These are phyloP conservation scores for Senna tora DNA, from an alignment of 306 rosid genomes.

Conservation along the genomic window DNA sequence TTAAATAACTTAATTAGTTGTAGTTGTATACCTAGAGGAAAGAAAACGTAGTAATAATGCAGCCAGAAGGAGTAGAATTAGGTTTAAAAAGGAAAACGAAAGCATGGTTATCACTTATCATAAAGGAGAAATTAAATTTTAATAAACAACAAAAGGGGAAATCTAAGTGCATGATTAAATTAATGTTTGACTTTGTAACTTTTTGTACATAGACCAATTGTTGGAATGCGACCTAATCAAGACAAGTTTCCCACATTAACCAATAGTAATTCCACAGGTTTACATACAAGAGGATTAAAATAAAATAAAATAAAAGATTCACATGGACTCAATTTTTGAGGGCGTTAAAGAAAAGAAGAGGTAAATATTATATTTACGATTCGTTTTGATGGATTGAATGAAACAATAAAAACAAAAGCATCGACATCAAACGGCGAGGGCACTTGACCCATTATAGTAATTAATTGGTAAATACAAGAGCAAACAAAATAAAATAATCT, in stretches of 20 bases:
- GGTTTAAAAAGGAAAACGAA: background rate
- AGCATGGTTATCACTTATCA: background rate
- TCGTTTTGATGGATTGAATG: constrained; percentile 25
- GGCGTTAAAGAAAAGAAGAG: background rate
- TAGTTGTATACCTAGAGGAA: background rate
- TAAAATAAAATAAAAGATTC: background rate
- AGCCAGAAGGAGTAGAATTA: constrained; percentile 31
- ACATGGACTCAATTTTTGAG: constrained; percentile 21
- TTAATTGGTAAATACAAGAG: background rate
- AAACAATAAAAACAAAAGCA: constrained; percentile 13
- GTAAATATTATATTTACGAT: background rate
- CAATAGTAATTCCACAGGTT: constrained; percentile 35
- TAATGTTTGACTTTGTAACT: constrained; percentile 53
- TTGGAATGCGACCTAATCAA: constrained; percentile 42
- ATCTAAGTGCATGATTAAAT: constrained; percentile 49
- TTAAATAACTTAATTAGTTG: background rate
- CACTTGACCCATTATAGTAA: constrained; percentile 14
- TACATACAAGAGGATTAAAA: background rate
- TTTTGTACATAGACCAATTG: constrained; percentile 22
- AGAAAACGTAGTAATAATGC: constrained; percentile 23
- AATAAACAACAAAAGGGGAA: constrained; percentile 8
- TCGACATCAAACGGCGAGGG: constrained; percentile 24
- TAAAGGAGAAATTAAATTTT: constrained; percentile 1
- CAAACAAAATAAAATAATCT: background rate
- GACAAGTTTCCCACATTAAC: constrained; percentile 22